A percentile compares a stretch with the other conserved stretches of the same genome.
These are phyloP conservation scores for Myxozyma geophila DNA, from an alignment of 805 yeast genomes.

Conservation along the genomic window DNA sequence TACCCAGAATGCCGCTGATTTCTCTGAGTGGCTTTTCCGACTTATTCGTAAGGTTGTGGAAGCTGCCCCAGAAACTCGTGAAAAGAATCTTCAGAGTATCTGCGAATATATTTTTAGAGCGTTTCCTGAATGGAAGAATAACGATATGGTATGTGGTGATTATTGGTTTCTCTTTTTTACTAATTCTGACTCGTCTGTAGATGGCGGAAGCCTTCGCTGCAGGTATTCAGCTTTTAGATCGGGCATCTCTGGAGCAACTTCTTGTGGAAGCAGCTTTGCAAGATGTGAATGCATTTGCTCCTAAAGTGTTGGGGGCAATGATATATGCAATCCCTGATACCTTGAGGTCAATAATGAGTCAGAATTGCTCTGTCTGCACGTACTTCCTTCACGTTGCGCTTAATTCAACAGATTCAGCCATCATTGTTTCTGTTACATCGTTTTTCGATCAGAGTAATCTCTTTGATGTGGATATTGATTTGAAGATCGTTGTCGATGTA, in stretches of 20 bases:
- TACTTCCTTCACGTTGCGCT: background rate
- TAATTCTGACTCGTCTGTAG: background rate
- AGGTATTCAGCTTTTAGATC: background rate
- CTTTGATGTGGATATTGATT: background rate
- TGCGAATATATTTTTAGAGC: background rate
- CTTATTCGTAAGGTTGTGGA: background rate
- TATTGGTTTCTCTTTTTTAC: background rate
- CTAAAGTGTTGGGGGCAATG: background rate
- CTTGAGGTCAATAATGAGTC: background rate
- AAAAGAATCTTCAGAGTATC: background rate
- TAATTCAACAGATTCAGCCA: background rate
- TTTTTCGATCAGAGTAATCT: background rate
- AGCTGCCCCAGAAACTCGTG: background rate
- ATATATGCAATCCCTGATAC: background rate
- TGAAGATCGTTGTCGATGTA: background rate
- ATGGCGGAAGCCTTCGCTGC: background rate
- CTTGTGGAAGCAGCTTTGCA: background rate
- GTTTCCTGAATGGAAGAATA: background rate
- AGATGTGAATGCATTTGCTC: background rate
- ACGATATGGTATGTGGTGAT: background rate
- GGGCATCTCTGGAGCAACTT: background rate
- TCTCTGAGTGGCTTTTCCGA: slow-evolving; percentile 3
- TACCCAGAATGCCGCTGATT: background rate
- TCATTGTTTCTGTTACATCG: background rate
- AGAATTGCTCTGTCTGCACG: background rate